Base-by-base conservation (phyloP, 768 basidiomycete genomes). In the Clavaria fumosa region DNA sequence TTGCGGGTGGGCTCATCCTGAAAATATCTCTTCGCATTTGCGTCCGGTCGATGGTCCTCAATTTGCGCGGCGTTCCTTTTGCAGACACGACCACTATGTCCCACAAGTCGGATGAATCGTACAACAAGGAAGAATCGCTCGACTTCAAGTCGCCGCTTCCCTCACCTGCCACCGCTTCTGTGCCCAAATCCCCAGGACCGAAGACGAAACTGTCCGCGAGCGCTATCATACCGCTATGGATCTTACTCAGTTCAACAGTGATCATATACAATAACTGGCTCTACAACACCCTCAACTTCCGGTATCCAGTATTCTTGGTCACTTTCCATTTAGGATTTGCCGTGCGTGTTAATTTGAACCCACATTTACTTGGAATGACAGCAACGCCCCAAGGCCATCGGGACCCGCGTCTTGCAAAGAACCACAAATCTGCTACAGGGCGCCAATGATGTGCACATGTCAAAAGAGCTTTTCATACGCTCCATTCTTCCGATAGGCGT, bases 211-310 rank as follows among this genome's bases (percentile, higher is more conserved):
- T 82, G 20, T 69, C 81, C 9, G 68, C 81, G 1, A 52, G 74
- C 1, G 60, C 68, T 39, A 83, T 90, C 50, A 85, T 95, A 40
- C 90, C 86, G 19, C 62, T 93, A 39, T 97, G 93, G 93, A 96
- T 95, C 50, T 60, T 73, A 14, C 78, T 93, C 47, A 82, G 78
- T 45, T 86, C 88, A 18, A 54, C 74, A 5, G 91, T 96, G 53
- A 96, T 96, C 60, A 75, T 95, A 42, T 95, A 96, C 73, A 95
- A 95, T 71, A 93, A 89, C 57, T 77, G 77, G 53, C 59, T 85
- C 47, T 88, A 84, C 67, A 83, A 82, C 58, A 70, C 69, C 31
- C 72, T 82, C 50, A 58, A 75, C 43, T 95, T 95, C 66, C 72
- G 74, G 51, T 95, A 65, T 63, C 91, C 91, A 20, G 88, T 95